phyloP scores from a whole-genome alignment of 148 eudicot genomes.

The Mesembryanthemum crystallinum region DNA sequence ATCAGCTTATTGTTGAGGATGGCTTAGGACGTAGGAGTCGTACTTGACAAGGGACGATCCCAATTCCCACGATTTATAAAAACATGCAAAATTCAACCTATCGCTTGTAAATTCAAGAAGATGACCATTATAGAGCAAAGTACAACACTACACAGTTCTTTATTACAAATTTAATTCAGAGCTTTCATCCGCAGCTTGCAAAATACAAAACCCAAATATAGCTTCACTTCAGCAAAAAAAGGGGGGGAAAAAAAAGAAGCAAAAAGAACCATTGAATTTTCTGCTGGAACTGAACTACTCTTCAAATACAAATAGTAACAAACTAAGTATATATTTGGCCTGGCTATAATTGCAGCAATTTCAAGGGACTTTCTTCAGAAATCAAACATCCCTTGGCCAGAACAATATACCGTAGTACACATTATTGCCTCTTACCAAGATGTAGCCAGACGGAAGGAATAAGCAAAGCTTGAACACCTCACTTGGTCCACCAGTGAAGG shows the following conservation, averaged over 20 bases:
- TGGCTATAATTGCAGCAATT: background rate
- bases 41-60: no score
- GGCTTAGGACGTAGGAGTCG: no score
- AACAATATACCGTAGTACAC: conserved; percentile 9
- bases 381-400: conserved; percentile 12
- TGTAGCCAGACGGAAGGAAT: conserved; percentile 7
- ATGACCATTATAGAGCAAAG: background rate
- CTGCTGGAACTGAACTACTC: background rate
- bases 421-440: conserved; percentile 12
- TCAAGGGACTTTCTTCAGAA: conserved; percentile 16
- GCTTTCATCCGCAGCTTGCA: conserved; percentile 4
- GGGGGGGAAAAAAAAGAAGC: background rate
- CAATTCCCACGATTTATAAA: no score
- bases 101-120: no score
- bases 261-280: background rate
- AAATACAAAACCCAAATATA: conserved; percentile 5
- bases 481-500: conserved; percentile 92
- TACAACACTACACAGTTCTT: conserved; percentile 7
- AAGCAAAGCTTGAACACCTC: conserved; percentile 14
- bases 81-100: no score
- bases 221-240: conserved; percentile 9
- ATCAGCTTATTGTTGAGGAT: no score
- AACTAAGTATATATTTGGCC: conserved; percentile 11
- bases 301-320: conserved; percentile 15
- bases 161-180: conserved; percentile 20